Evolutionary conservation across 768 basidiomycete genomes (phyloP).

Genomic region (Tulasnella sp.): DNA sequence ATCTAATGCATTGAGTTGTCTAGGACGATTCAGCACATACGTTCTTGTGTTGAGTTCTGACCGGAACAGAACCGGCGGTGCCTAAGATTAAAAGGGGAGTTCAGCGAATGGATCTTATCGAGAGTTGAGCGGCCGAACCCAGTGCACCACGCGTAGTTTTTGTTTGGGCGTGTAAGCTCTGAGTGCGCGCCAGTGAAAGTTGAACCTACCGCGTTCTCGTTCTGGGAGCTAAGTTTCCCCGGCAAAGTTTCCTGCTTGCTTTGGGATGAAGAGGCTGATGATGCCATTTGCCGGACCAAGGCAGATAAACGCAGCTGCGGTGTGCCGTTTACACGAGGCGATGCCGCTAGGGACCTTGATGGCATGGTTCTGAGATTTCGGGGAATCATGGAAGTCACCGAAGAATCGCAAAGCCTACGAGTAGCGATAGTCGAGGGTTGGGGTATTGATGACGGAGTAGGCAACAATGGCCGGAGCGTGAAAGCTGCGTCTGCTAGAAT

Average conservation of each 20-base stretch:
- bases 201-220: slow-evolving; percentile 24
- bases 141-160: not conserved
- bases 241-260: slow-evolving; percentile 14
- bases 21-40: slow-evolving; percentile 74
- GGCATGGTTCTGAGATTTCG: slow-evolving; percentile 18
- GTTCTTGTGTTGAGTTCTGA: slow-evolving; percentile 59
- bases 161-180: slow-evolving; percentile 6
- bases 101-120: not conserved
- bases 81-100: slow-evolving; percentile 24
- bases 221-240: slow-evolving; percentile 17
- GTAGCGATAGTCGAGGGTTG: not conserved
- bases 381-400: slow-evolving; percentile 23
- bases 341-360: slow-evolving; percentile 15
- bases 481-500: not conserved
- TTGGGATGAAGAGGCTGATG: slow-evolving; percentile 8
- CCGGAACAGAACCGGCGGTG: slow-evolving; percentile 59
- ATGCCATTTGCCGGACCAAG: slow-evolving; percentile 18
- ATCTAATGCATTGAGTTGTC: slow-evolving; percentile 78
- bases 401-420: not conserved
- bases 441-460: not conserved
- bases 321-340: slow-evolving; percentile 22
- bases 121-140: not conserved
- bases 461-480: slow-evolving; percentile 1
- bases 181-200: slow-evolving; percentile 12
- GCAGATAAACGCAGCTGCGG: slow-evolving; percentile 21